Evolutionary conservation across 164 flowering plant genomes (phyloP).

Genomic region (Litsea cubeba): DNA sequence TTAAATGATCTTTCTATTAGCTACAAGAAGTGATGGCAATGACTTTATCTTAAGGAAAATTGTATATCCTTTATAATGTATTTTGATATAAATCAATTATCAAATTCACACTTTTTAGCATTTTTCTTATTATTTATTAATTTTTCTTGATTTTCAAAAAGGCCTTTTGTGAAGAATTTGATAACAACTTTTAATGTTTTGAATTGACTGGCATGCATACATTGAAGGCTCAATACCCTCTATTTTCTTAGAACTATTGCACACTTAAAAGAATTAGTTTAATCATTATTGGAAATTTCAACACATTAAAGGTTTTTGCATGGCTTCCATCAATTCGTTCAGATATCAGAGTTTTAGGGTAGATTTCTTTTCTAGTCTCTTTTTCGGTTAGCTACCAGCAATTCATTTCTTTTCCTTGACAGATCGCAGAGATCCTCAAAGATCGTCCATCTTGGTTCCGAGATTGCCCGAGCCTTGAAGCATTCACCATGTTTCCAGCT

Average conservation of each 20-base stretch:
- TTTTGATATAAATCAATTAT: no score
- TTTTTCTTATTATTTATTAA: not conserved
- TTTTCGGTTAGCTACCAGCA: not conserved
- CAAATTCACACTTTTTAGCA: no score
- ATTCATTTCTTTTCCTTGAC: constrained; percentile 11
- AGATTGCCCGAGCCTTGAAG: constrained; percentile 90
- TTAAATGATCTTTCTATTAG: no score
- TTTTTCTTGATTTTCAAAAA: no score
- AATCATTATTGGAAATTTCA: not conserved
- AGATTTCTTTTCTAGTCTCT: not conserved
- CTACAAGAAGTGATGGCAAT: no score
- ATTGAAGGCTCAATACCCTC: not conserved
- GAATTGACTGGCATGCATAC: not conserved
- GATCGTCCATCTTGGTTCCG: constrained; percentile 97
- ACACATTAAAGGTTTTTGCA: not conserved
- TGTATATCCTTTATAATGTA: no score
- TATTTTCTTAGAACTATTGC: not conserved
- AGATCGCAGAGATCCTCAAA: constrained; percentile 95
- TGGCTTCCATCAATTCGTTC: not conserved
- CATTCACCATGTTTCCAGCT: constrained; percentile 75
- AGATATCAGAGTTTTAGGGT: not conserved
- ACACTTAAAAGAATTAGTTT: not conserved
- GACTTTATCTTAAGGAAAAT: no score
- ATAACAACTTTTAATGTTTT: not conserved
- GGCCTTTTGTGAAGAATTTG: not conserved